phyloP scores from a whole-genome alignment of 2,329 filamentous ascomycete genomes.

The Malbranchea zuffiana region DNA sequence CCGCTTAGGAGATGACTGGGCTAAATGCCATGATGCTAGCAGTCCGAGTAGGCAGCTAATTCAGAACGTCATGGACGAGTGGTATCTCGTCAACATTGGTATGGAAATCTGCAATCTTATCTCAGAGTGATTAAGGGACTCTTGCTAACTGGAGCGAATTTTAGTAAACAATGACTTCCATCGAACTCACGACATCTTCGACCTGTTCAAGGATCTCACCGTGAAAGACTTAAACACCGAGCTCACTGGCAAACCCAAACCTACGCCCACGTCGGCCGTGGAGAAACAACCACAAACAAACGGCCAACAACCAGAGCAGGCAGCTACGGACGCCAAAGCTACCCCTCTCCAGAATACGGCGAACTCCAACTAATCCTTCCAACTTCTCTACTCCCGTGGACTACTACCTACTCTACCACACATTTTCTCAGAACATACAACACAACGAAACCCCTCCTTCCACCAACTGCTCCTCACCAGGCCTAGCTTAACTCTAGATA shows the following conservation, averaged over 20 bases:
- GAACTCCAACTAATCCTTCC: conserved; percentile 2
- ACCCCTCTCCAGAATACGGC: neutral
- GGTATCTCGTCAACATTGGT: conserved; percentile 95
- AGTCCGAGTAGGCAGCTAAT: conserved; percentile 72
- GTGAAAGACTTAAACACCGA: conserved; percentile 30
- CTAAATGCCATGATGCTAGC: conserved; percentile 69
- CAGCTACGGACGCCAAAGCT: conserved; percentile 1
- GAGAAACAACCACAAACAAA: conserved; percentile 1
- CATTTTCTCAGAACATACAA: too few species aligned
- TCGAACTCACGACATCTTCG: conserved; percentile 67
- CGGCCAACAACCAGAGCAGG: conserved; percentile 4
- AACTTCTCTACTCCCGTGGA: neutral
- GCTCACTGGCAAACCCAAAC: conserved; percentile 13
- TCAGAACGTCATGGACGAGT: conserved; percentile 72
- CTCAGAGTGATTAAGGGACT: neutral
- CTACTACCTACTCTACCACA: too few species aligned
- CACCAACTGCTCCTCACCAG: too few species aligned
- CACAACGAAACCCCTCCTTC: too few species aligned
- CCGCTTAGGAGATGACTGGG: conserved; percentile 85
- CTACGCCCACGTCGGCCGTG: conserved; percentile 9
- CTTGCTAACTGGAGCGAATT: conserved; percentile 19
- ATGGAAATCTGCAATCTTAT: conserved; percentile 28
- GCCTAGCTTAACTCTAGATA: too few species aligned
- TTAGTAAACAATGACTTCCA: conserved; percentile 98
- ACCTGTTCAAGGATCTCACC: conserved; percentile 65